These are phyloP conservation scores for Annona squamosa DNA, from an alignment of 164 flowering plant species.

Conservation along the genomic window DNA sequence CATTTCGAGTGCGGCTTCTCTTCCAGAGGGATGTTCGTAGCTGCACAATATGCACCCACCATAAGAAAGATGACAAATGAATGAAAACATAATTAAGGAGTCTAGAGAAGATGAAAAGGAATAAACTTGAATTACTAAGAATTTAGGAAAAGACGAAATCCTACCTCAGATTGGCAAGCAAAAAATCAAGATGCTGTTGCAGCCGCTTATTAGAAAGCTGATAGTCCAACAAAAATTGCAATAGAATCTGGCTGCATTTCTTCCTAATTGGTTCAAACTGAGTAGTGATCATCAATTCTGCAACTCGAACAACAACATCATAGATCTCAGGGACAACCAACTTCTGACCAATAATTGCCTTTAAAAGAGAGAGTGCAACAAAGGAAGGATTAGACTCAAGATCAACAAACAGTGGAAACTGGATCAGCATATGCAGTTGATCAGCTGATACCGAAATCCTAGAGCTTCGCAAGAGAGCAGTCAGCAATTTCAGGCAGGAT, in stretches of 20 bases:
- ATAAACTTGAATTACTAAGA: neutral
- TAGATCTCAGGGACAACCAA: constrained; percentile 79
- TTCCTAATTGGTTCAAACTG: constrained; percentile 63
- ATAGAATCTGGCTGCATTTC: constrained; percentile 67
- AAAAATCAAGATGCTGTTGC: constrained; percentile 71
- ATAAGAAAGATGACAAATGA: constrained; percentile 8
- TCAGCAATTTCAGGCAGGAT: constrained; percentile 69
- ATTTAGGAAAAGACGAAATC: constrained; percentile 7
- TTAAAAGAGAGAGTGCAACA: constrained; percentile 71
- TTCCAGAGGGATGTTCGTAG: constrained; percentile 75
- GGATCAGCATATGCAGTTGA: constrained; percentile 63
- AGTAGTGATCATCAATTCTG: constrained; percentile 79
- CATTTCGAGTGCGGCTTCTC: constrained; percentile 93
- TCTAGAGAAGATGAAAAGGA: neutral
- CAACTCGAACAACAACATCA: constrained; percentile 61
- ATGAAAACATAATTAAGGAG: neutral
- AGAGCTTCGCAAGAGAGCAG: constrained; percentile 52
- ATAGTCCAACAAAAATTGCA: constrained; percentile 80
- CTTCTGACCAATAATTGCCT: constrained; percentile 63
- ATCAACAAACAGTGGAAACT: constrained; percentile 81
- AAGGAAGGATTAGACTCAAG: constrained; percentile 66
- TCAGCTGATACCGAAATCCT: constrained; percentile 59
- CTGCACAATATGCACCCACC: constrained; percentile 32
- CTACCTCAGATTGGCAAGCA: constrained; percentile 62
- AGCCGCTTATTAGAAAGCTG: constrained; percentile 53